Percentiles rank a stretch among this genome's conserved stretches.
These are phyloP conservation scores for Blastobotrys proliferans DNA, from an alignment of 1,139 yeast species.

Conservation along the genomic window DNA sequence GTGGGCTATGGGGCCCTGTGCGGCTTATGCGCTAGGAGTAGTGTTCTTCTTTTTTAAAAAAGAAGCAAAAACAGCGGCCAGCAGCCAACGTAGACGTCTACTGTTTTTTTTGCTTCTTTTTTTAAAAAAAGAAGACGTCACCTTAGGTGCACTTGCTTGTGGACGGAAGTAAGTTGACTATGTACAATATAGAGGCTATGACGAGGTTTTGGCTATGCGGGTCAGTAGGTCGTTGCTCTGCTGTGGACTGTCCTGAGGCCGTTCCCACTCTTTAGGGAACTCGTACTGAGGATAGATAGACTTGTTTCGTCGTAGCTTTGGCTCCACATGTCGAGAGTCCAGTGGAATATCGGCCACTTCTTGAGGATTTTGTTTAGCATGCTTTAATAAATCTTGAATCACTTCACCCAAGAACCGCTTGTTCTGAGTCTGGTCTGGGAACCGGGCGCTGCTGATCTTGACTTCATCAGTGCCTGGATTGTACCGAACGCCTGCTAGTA, in stretches of 20 bases:
- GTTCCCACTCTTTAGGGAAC: conserved; percentile 84
- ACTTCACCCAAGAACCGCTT: conserved; percentile 67
- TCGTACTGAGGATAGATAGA: conserved; percentile 30
- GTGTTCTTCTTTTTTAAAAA: too few species aligned
- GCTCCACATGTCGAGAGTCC: conserved; percentile 64
- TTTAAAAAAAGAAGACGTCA: too few species aligned
- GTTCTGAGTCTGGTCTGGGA: conserved; percentile 79
- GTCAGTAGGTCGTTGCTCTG: background rate
- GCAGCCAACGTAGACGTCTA: too few species aligned
- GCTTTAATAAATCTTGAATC: conserved; percentile 55
- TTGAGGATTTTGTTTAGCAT: conserved; percentile 56
- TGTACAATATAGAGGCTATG: background rate
- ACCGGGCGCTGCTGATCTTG: conserved; percentile 59
- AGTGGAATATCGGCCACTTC: conserved; percentile 73
- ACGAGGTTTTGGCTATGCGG: conserved; percentile 2
- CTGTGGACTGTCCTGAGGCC: conserved; percentile 45
- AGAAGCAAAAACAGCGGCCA: too few species aligned
- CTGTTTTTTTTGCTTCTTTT: too few species aligned
- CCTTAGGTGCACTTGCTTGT: too few species aligned
- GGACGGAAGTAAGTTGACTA: too few species aligned
- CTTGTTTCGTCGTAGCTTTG: conserved; percentile 41
- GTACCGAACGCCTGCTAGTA: conserved; percentile 76
- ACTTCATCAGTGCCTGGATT: conserved; percentile 57
- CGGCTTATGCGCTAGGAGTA: too few species aligned
- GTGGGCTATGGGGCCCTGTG: too few species aligned